Percentiles rank a stretch among this genome's conserved stretches.
Evolutionary conservation across 208 protist species (phyloP).

Genomic region (Leishmania lainsoni): DNA sequence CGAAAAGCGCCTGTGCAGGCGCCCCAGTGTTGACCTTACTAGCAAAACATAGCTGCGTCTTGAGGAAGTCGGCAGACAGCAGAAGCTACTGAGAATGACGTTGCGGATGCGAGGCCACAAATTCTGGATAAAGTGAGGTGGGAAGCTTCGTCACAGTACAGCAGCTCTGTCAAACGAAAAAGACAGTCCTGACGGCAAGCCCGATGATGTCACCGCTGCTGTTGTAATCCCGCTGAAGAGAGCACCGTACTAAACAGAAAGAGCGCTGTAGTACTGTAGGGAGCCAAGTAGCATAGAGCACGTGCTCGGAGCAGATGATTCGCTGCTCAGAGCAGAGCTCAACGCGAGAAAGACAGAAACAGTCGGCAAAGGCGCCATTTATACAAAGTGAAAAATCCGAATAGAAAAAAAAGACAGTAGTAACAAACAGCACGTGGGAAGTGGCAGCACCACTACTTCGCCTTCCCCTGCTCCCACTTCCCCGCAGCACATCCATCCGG

Average conservation of each 20-base stretch:
- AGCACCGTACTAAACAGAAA: not conserved
- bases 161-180: conserved; percentile 39
- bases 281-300: not conserved
- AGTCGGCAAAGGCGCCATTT: not conserved
- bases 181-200: conserved; percentile 40
- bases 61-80: conserved; percentile 51
- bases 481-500: not conserved
- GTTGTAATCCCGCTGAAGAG: conserved; percentile 34
- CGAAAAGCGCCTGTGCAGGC: conserved; percentile 29
- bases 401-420: not conserved
- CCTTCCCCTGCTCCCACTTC: not conserved
- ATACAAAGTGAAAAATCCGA: not conserved
- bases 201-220: conserved; percentile 46
- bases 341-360: not conserved
- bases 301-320: not conserved
- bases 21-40: conserved; percentile 53
- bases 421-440: not conserved
- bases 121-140: conserved; percentile 32
- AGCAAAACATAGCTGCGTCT: conserved; percentile 40
- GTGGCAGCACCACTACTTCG: not conserved
- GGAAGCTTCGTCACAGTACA: conserved; percentile 32
- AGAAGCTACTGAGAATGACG: conserved; percentile 59
- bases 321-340: not conserved
- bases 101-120: conserved; percentile 50
- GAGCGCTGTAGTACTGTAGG: not conserved